A percentile compares a stretch with the other conserved stretches of the same genome.
Evolutionary conservation across 495 filamentous ascomycete species (phyloP).

Genomic region (Parathielavia appendiculata): DNA sequence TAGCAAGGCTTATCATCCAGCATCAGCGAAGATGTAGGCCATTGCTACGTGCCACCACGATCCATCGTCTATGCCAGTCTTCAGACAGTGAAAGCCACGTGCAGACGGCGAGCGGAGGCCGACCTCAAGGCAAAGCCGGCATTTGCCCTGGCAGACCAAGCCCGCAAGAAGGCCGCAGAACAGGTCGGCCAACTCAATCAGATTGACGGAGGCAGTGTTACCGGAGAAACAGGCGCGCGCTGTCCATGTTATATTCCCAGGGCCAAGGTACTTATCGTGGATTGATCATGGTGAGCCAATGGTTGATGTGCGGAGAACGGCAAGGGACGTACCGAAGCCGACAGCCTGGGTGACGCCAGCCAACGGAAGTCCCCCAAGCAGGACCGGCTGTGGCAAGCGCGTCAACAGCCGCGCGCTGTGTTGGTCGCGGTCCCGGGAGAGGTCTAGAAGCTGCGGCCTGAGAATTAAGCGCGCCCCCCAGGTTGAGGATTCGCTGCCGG

Average conservation of each 20-base stretch:
- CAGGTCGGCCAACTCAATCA: not conserved
- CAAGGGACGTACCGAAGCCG: conserved; percentile 7
- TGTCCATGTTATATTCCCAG: conserved; percentile 17
- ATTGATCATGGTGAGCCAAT: conserved; percentile 22
- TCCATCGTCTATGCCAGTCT: not conserved
- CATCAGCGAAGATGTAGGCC: not conserved
- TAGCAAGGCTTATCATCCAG: not conserved
- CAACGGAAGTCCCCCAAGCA: conserved; percentile 21
- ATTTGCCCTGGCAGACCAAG: not conserved
- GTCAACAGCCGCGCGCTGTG: conserved; percentile 30
- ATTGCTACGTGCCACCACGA: conserved; percentile 2
- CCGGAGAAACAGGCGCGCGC: conserved; percentile 31
- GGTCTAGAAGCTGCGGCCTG: conserved; percentile 12
- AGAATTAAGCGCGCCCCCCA: conserved; percentile 17
- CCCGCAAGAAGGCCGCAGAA: conserved; percentile 5
- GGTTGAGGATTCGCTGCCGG: conserved; percentile 5
- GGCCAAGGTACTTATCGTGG: conserved; percentile 2
- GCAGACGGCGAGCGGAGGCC: not conserved
- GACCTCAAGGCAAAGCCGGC: not conserved
- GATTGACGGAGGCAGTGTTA: conserved; percentile 10
- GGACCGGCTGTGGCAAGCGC: conserved; percentile 24
- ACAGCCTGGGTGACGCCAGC: conserved; percentile 14
- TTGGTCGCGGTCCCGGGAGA: conserved; percentile 14
- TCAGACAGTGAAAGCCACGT: not conserved
- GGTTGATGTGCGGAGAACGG: conserved; percentile 5